Evolutionary conservation across 768 basidiomycete genomes (phyloP), one percentile per base, ranked within the genome.

Genomic region (Phanerochaete carnosa): DNA sequence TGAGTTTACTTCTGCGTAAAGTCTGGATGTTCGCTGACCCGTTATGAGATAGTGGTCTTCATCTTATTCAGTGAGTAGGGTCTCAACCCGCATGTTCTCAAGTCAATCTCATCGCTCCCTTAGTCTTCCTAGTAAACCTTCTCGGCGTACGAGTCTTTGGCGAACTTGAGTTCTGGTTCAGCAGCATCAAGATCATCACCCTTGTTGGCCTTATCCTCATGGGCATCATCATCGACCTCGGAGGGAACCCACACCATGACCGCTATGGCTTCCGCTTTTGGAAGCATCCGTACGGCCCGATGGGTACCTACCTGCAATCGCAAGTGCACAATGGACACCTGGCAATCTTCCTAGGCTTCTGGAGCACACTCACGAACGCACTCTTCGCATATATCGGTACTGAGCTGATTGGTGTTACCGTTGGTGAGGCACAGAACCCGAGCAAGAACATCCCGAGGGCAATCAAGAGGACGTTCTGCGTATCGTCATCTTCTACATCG

Each of bases 341-440:
- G 19, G 74, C 83, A 1, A 81, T 80, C 60, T 88, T 89, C 77
- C 76, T 86, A 23, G 88, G 86, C 12, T 88, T 92, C 69, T 91
- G 88, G 83, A 78, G 83, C 16, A 85, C 86, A 3, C 72, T 90
- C 47, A 86, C 83, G 50, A 91, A 87, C 62, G 89, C 86, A 26
- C 76, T 88, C 3, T 91, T 92, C 73, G 86, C 88, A 15, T 87
- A 82, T 69, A 83, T 86, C 60, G 87, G 89, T 30, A 93, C 89
- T 22, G 90, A 93, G 71, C 77, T 90, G 19, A 85, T 93, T 60
- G 89, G 89, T 68, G 84, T 90, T 60, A 77, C 76, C 28, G 83
- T 76, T n/a, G 70, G 73, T 46, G 70, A 85, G 76, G 86, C 85
- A 12, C 80, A 89, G 68, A 88, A 91, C 72, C 90, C 89, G 33